Evolutionary conservation across 768 basidiomycete species (phyloP).

Genomic region (Pleurotus tuoliensis): DNA sequence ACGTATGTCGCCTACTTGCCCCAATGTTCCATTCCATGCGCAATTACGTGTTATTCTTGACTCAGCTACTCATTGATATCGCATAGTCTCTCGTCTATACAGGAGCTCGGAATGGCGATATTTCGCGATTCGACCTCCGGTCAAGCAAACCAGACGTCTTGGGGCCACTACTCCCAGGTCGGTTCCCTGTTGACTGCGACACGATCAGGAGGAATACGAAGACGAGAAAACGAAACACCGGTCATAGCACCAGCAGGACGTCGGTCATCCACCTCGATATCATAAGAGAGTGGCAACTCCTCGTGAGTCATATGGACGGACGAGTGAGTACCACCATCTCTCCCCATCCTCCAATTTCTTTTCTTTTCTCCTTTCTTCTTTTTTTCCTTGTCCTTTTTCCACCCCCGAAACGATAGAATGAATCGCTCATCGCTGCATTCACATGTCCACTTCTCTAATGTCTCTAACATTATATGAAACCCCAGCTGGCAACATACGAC

Average conservation of each 20-base stretch:
- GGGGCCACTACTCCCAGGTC: conserved; percentile 32
- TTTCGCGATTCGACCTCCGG: conserved; percentile 58
- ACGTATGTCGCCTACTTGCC: conserved; percentile 29
- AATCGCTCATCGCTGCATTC: too few species aligned
- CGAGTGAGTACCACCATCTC: conserved; percentile 35
- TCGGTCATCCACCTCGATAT: conserved; percentile 54
- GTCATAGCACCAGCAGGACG: conserved; percentile 16
- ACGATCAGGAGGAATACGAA: too few species aligned
- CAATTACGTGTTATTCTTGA: neutral
- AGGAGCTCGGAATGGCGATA: conserved; percentile 56
- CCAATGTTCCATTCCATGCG: neutral
- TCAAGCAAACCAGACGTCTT: conserved; percentile 28
- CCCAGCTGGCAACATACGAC: conserved; percentile 59
- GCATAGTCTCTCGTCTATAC: conserved; percentile 47
- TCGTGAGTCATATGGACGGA: conserved; percentile 59
- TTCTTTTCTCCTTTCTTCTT: neutral
- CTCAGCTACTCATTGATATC: neutral
- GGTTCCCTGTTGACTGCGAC: too few species aligned
- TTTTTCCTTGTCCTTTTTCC: too few species aligned
- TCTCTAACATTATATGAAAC: neutral
- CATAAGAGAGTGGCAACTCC: conserved; percentile 46
- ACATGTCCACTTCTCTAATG: too few species aligned
- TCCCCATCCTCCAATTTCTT: neutral
- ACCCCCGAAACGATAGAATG: too few species aligned
- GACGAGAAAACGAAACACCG: too few species aligned